These are phyloP conservation scores for Cercospora sp. DNA, from an alignment of 2,329 filamentous ascomycete species.

Conservation along the genomic window DNA sequence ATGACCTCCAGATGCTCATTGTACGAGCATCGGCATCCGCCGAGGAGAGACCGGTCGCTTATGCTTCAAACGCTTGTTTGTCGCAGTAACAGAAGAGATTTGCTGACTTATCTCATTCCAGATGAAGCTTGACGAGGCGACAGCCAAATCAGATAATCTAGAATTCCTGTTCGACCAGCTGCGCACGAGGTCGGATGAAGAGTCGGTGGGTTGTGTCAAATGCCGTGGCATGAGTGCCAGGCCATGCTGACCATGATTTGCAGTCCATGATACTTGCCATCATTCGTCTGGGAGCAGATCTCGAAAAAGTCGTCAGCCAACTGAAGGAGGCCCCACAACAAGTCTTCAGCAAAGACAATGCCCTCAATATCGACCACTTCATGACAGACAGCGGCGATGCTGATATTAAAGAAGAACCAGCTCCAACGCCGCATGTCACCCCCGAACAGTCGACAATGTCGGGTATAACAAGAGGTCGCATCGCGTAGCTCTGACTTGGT, in stretches of 20 bases:
- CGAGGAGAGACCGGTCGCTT: not conserved
- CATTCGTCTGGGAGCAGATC: conserved; percentile 24
- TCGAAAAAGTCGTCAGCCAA: conserved; percentile 24
- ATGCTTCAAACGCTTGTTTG: not conserved
- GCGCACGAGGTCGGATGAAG: conserved; percentile 24
- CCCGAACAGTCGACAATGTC: not conserved
- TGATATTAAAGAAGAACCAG: not conserved
- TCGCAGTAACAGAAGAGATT: not conserved
- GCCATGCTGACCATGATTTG: not conserved
- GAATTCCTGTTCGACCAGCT: conserved; percentile 27
- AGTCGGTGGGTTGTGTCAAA: conserved; percentile 14
- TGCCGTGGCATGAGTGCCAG: not conserved
- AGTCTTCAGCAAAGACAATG: not conserved
- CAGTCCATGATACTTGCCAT: conserved; percentile 22
- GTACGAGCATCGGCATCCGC: not conserved
- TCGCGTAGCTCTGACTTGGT: not conserved
- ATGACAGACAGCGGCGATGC: not conserved
- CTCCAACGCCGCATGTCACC: not conserved
- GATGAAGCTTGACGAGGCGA: conserved; percentile 20
- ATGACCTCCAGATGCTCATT: not conserved
- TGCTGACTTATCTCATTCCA: not conserved
- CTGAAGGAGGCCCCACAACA: conserved; percentile 18
- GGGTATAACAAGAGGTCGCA: not conserved
- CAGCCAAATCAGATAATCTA: conserved; percentile 22
- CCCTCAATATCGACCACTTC: not conserved